Evolutionary conservation across 345 rosid genomes (phyloP).

Genomic region (Linum tenue): DNA sequence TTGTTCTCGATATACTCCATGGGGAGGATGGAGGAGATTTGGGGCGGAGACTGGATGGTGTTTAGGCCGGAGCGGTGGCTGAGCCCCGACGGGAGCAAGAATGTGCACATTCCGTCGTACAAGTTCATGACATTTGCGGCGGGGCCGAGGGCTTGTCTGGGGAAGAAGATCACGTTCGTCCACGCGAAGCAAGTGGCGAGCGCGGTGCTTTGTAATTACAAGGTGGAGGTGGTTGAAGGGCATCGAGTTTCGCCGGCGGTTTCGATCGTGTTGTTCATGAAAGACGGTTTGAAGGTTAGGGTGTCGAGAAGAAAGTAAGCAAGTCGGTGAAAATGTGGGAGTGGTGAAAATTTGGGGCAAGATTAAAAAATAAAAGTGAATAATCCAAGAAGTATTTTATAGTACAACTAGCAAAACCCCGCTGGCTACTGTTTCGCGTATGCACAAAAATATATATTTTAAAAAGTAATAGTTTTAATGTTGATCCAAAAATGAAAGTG

Average conservation of each 20-base stretch:
- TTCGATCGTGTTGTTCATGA: neutral
- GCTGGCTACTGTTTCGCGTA: no score
- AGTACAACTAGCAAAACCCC: no score
- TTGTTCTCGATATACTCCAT: neutral
- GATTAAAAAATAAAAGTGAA: no score
- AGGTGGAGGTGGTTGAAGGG: neutral
- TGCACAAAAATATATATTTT: no score
- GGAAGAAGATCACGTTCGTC: neutral
- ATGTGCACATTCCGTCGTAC: constrained; percentile 1
- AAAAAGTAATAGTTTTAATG: no score
- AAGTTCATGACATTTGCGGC: constrained; percentile 1
- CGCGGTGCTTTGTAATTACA: constrained; percentile 2
- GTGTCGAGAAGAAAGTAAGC: neutral
- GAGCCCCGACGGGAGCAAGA: neutral
- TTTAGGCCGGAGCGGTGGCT: constrained; percentile 7
- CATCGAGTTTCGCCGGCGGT: neutral
- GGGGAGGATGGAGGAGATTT: constrained; percentile 8
- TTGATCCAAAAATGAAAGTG: no score
- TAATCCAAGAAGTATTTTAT: no score
- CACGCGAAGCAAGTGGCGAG: neutral
- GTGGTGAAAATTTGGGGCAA: neutral
- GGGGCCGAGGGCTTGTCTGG: constrained; percentile 2
- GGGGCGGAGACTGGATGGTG: constrained; percentile 7
- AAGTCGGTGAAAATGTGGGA: neutral
- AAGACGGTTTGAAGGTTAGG: neutral